Conservation (phyloP, 352 stramenopile species). For the Pythium monospermum region DNA sequence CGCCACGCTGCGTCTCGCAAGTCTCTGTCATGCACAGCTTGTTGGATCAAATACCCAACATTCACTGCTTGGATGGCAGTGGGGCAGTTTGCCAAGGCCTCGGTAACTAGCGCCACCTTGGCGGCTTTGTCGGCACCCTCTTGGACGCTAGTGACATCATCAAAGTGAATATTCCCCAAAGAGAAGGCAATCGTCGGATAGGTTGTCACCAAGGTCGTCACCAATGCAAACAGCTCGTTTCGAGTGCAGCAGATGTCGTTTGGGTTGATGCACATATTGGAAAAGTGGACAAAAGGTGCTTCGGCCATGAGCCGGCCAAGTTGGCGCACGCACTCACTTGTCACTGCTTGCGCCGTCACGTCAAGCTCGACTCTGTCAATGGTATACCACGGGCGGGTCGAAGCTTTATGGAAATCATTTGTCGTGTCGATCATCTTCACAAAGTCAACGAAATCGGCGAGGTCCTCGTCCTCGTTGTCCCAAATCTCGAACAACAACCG, state of each 20-base stretch:
- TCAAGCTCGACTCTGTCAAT: constrained; percentile 11
- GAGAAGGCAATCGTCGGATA: not conserved
- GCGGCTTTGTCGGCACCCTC: not conserved
- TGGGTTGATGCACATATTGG: constrained; percentile 1
- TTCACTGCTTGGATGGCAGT: not conserved
- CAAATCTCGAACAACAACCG: no score
- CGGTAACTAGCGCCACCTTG: not conserved
- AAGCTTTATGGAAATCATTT: not conserved
- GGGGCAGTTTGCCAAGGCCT: constrained; percentile 1
- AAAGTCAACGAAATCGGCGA: not conserved
- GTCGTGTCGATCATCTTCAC: not conserved
- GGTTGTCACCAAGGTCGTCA: not conserved
- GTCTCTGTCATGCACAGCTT: not conserved
- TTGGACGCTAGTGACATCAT: not conserved
- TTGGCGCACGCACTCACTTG: not conserved
- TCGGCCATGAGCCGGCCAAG: not conserved
- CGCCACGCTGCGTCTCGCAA: not conserved
- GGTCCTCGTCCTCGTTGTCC: no score
- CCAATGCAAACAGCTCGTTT: not conserved
- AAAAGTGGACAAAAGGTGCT: not conserved
- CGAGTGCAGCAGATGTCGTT: not conserved
- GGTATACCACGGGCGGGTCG: not conserved
- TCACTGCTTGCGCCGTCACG: not conserved
- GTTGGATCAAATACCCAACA: not conserved
- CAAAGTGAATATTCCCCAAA: not conserved